These are phyloP conservation scores for Selenicereus undatus DNA, from an alignment of 148 eudicot species.

Conservation along the genomic window DNA sequence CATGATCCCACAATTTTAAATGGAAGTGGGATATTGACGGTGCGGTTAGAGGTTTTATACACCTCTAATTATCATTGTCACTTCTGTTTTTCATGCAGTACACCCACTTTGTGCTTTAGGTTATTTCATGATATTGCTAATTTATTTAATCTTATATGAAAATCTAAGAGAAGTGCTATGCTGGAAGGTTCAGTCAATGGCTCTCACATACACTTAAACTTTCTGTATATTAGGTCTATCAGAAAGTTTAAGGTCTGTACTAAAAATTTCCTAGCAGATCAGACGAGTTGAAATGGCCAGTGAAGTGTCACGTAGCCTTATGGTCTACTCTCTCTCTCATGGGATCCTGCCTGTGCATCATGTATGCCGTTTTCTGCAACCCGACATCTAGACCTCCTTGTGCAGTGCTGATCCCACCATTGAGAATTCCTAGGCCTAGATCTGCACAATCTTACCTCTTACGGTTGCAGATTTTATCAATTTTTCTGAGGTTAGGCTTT, in stretches of 20 bases:
- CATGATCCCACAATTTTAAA: background rate
- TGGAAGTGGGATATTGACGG: constrained; percentile 5
- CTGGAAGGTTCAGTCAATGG: background rate
- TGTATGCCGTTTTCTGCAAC: background rate
- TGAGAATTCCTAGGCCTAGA: background rate
- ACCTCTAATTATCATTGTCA: background rate
- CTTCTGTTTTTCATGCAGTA: background rate
- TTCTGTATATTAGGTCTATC: background rate
- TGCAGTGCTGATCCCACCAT: background rate
- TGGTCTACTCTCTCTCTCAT: too few relatives aligned
- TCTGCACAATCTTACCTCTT: background rate
- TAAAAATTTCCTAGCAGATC: background rate
- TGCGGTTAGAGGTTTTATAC: background rate
- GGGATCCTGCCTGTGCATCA: background rate
- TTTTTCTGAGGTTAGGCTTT: background rate
- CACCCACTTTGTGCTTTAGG: background rate
- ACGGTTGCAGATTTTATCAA: background rate
- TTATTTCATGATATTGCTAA: background rate
- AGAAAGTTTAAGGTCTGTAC: background rate
- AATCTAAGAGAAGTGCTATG: background rate
- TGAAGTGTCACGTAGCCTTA: background rate
- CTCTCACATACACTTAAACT: background rate
- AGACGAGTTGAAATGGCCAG: background rate
- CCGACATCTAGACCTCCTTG: background rate
- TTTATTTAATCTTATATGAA: constrained; percentile 8